phyloP scores from a whole-genome alignment of 2,329 filamentous ascomycete genomes.

The Fusarium abutilonis region DNA sequence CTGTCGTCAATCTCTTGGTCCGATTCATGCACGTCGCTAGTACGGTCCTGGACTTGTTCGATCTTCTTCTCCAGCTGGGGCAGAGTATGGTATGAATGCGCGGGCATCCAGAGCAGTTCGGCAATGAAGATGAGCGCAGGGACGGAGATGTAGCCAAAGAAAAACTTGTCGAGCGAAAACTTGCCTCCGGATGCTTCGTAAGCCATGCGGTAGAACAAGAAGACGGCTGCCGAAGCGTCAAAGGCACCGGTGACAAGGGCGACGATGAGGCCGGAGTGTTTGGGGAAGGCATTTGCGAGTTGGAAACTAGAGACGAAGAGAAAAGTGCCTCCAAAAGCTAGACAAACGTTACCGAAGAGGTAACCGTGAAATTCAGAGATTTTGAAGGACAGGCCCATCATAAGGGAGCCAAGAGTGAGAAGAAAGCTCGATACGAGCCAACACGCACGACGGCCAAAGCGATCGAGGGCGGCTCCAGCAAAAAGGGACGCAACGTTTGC shows the following conservation, averaged over 20 bases:
- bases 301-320: conserved; percentile 85
- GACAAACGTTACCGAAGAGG: conserved; percentile 75
- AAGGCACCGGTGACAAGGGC: conserved; percentile 83
- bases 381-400: conserved; percentile 75
- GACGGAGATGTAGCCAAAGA: conserved; percentile 52
- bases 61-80: conserved; percentile 54
- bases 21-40: conserved; percentile 60
- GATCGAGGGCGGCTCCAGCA: conserved; percentile 83
- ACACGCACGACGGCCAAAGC: conserved; percentile 79
- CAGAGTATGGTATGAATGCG: conserved; percentile 52
- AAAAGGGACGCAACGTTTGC: conserved; percentile 87
- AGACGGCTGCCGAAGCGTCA: conserved; percentile 81
- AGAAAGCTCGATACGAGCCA: conserved; percentile 76
- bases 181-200: conserved; percentile 65
- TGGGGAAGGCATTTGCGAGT: conserved; percentile 82
- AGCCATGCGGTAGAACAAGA: conserved; percentile 75
- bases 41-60: conserved; percentile 50
- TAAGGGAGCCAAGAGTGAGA: conserved; percentile 71
- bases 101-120: conserved; percentile 54
- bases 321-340: conserved; percentile 81
- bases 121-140: conserved; percentile 51
- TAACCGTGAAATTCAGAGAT: conserved; percentile 76
- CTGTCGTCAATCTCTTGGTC: conserved; percentile 64
- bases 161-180: conserved; percentile 53
- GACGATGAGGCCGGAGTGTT: conserved; percentile 76